These are phyloP conservation scores for Gnaphalium uliginosum DNA, from an alignment of 129 eudicot genomes.

Conservation along the genomic window DNA sequence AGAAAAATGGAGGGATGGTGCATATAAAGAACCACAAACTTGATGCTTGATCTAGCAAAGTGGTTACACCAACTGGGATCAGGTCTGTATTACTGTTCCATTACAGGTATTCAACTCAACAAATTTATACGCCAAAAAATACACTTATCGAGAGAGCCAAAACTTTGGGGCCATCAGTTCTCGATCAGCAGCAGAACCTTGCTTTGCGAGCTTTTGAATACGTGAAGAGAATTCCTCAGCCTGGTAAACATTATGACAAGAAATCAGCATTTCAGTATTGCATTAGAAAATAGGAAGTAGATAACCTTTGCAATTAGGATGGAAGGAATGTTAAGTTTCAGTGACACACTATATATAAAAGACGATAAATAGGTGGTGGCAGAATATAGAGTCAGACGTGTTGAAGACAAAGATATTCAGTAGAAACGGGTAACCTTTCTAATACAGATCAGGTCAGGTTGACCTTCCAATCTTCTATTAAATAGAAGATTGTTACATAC, in stretches of 20 bases:
- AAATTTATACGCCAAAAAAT: conserved; percentile 1
- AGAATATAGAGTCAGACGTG: background rate
- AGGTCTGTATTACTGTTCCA: background rate
- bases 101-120: conserved; percentile 6
- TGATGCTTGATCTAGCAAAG: conserved; percentile 11
- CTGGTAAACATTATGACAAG: conserved; percentile 36
- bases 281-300: background rate
- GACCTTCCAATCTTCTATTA: background rate
- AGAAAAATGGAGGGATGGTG: background rate
- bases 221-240: conserved; percentile 93
- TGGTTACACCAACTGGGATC: conserved; percentile 3
- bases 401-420: background rate
- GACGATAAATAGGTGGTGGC: background rate
- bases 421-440: background rate
- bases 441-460: background rate
- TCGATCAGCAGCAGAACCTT: conserved; percentile 84
- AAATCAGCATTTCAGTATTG: conserved; percentile 8
- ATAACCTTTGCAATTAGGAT: background rate
- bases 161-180: conserved; percentile 59
- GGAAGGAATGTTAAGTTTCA: background rate
- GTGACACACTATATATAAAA: background rate
- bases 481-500: background rate
- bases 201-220: conserved; percentile 76
- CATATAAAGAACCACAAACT: conserved; percentile 7
- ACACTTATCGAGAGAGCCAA: conserved; percentile 53